Evolutionary conservation across 2,329 filamentous ascomycete genomes (phyloP).

Genomic region (Fusarium bactridioides): DNA sequence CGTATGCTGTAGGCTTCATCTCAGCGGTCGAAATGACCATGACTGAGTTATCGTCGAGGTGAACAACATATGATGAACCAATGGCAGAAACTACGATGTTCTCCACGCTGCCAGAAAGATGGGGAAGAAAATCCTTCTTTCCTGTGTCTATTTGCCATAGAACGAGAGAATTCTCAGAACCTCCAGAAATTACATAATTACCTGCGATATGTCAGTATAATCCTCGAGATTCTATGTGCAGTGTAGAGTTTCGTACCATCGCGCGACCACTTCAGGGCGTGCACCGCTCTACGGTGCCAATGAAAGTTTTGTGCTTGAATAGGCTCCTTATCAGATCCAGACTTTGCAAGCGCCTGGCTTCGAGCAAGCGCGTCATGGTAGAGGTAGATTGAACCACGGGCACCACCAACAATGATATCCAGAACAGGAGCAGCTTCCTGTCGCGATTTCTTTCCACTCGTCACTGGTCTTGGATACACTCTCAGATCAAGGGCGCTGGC

Average conservation of each 20-base stretch:
- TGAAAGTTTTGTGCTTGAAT: constrained; percentile 74
- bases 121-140: constrained; percentile 84
- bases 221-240: neutral
- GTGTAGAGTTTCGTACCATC: constrained; percentile 69
- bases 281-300: constrained; percentile 89
- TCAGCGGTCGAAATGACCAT: constrained; percentile 92
- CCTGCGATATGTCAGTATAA: constrained; percentile 60
- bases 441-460: constrained; percentile 38
- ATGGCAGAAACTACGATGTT: constrained; percentile 81
- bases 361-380: constrained; percentile 77
- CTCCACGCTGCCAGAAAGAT: constrained; percentile 85
- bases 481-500: constrained; percentile 74
- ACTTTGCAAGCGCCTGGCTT: constrained; percentile 56
- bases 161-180: constrained; percentile 86
- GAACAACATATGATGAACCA: constrained; percentile 83
- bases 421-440: constrained; percentile 53
- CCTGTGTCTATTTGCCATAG: constrained; percentile 93
- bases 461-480: constrained; percentile 41
- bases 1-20: constrained; percentile 81
- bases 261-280: constrained; percentile 86
- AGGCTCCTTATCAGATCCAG: constrained; percentile 55
- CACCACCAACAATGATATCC: constrained; percentile 81
- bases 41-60: constrained; percentile 89
- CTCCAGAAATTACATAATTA: constrained; percentile 93
- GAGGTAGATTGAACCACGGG: constrained; percentile 78